These are phyloP conservation scores for Colletotrichum tofieldiae DNA, from an alignment of 2,329 filamentous ascomycete genomes.

Conservation along the genomic window DNA sequence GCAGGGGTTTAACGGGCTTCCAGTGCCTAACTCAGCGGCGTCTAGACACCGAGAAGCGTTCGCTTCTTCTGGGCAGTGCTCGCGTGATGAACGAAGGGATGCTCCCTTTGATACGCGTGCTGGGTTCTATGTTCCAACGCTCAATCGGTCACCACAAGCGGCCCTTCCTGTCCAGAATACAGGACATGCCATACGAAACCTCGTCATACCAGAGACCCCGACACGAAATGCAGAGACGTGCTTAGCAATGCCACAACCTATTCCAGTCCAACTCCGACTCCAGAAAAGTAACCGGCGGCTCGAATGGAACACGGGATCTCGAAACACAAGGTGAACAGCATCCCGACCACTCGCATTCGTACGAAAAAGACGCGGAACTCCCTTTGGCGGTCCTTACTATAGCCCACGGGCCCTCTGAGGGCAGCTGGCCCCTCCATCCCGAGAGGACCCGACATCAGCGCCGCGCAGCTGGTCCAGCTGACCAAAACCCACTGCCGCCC, in stretches of 20 bases:
- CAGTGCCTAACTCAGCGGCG: not conserved
- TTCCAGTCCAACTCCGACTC: not conserved
- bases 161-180: not conserved
- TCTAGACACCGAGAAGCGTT: not conserved
- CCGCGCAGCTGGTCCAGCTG: constrained; percentile 33
- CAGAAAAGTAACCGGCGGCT: not conserved
- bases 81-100: not conserved
- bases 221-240: not conserved
- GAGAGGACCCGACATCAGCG: constrained; percentile 32
- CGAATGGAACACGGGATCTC: not conserved
- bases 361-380: constrained; percentile 37
- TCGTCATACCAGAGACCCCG: not conserved
- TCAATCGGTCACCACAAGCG: not conserved
- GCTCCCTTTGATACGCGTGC: not conserved
- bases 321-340: not conserved
- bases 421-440: constrained; percentile 18
- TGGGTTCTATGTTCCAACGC: not conserved
- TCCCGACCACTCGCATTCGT: constrained; percentile 14
- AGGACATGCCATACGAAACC: not conserved
- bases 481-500: constrained; percentile 1
- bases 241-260: not conserved
- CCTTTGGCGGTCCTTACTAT: not conserved
- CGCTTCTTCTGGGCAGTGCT: not conserved
- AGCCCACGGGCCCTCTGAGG: not conserved
- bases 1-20: not conserved